Base-by-base conservation (phyloP, 345 rosid species). In the Syzygium jambos region DNA sequence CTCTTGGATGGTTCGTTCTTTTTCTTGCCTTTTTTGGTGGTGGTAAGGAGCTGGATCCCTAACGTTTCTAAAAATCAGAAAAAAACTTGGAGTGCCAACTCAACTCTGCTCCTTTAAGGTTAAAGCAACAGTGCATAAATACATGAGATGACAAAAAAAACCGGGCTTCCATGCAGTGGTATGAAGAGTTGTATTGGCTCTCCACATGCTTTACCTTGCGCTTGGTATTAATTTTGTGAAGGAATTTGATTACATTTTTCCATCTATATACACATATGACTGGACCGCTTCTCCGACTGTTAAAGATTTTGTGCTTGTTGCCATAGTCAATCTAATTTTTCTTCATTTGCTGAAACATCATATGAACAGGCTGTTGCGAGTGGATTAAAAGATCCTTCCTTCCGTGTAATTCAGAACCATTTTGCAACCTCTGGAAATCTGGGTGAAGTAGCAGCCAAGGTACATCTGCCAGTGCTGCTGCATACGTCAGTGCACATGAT, bases 371-470 rank as follows among this genome's bases (percentile, higher is more conserved):
- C 99, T 88, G 96, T 97, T 41, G 99, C 98, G 82, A 94, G 97
- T 90, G 99, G 99, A 82, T 91, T 97, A 84, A 97, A 95, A 93
- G 98, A 97, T 90, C 99, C 99, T 84, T 97, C 99, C 41, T 95
- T 93, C 91, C 94, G 98, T 78, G 99, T 97, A 87, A 97, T 97
- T 88, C 98, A 97, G 90, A 95, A 91, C 90, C 99, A 96, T 91
- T 97, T 97, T 91, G 98, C 98, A 61, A 89, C 92, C 68, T 92
- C 96, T 41, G 98, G 96, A 87, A 97, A 97, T 92, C 90, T 97
- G 85, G 99, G 99, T 84, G 98, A 96, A 87, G 94, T 96, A 86
- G 98, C 99, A 88, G 99, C 99, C 86, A 97, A 96, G 99, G 99
- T 96, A 94, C 88, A 38, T 34, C 73, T 78, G 25, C 55, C 38